Evolutionary conservation across 2,329 filamentous ascomycete genomes (phyloP).

Genomic region (Verticillium nubilum): DNA sequence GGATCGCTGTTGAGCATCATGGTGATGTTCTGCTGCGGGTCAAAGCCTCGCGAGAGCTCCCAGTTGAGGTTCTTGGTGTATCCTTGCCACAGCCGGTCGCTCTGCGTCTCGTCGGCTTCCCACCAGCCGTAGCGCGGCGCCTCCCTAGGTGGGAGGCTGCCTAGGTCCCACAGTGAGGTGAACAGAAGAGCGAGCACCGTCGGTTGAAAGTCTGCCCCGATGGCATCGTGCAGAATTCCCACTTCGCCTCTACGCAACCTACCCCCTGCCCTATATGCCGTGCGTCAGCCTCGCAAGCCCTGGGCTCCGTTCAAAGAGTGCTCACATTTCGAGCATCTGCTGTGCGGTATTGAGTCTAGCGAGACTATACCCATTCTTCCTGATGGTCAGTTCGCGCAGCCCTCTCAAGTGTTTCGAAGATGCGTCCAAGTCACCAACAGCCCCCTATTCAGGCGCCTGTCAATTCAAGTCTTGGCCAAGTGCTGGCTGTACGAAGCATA

Average conservation of each 20-base stretch:
- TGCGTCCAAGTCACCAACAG: slow-evolving; percentile 35
- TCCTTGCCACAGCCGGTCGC: slow-evolving; percentile 29
- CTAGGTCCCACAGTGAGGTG: slow-evolving; percentile 35
- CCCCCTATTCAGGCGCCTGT: slow-evolving; percentile 23
- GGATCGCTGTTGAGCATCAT: slow-evolving; percentile 27
- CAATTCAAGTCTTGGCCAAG: not conserved
- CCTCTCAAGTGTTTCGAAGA: slow-evolving; percentile 36
- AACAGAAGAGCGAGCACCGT: slow-evolving; percentile 38
- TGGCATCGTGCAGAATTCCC: slow-evolving; percentile 21
- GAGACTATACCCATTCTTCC: slow-evolving; percentile 18
- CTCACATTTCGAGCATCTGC: slow-evolving; percentile 36
- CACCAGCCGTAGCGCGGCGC: slow-evolving; percentile 30
- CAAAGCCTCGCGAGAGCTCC: slow-evolving; percentile 28
- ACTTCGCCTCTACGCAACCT: slow-evolving; percentile 33
- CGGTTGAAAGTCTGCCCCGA: slow-evolving; percentile 32
- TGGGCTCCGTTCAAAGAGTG: not conserved
- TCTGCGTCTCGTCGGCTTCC: slow-evolving; percentile 27
- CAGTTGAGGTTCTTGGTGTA: slow-evolving; percentile 30
- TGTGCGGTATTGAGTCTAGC: slow-evolving; percentile 30
- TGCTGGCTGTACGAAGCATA: slow-evolving; percentile 13
- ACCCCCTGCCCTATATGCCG: slow-evolving; percentile 28
- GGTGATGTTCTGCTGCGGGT: slow-evolving; percentile 24
- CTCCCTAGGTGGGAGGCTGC: slow-evolving; percentile 25
- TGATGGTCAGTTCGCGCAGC: slow-evolving; percentile 23
- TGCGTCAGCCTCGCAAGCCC: not conserved